These are phyloP conservation scores for Verticillium zaregamsianum DNA, from an alignment of 2,329 filamentous ascomycete genomes.

Conservation along the genomic window DNA sequence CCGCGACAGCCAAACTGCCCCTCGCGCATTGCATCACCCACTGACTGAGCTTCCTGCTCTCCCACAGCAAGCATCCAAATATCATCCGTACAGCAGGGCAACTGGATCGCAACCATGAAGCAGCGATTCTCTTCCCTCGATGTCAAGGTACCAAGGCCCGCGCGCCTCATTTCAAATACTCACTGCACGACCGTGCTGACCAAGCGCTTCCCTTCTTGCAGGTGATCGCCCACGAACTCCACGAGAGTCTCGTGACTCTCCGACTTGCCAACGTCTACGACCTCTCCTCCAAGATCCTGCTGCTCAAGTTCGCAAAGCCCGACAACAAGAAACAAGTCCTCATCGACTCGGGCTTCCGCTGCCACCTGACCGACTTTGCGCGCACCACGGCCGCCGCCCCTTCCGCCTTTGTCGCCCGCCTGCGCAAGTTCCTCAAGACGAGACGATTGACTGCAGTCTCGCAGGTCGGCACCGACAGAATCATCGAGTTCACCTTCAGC, in stretches of 20 bases:
- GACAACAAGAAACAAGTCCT: constrained; percentile 85
- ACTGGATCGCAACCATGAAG: constrained; percentile 55
- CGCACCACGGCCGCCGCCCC: constrained; percentile 81
- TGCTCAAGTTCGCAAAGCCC: constrained; percentile 91
- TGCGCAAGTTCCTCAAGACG: constrained; percentile 87
- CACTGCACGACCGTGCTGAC: constrained; percentile 1
- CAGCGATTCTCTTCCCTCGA: constrained; percentile 77
- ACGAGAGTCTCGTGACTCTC: constrained; percentile 67
- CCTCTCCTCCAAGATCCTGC: constrained; percentile 88
- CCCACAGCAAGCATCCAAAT: not conserved
- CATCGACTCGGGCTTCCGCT: constrained; percentile 93
- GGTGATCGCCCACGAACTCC: constrained; percentile 94
- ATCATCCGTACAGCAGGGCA: not conserved
- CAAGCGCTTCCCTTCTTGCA: constrained; percentile 28
- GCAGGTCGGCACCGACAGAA: constrained; percentile 89
- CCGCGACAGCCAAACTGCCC: not conserved
- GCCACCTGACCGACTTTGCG: constrained; percentile 87
- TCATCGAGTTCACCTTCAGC: constrained; percentile 89
- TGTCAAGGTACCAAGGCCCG: constrained; percentile 51
- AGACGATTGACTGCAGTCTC: constrained; percentile 73
- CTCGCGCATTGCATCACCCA: not conserved
- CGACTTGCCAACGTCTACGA: constrained; percentile 95
- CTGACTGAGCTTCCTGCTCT: not conserved
- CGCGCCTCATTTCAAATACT: not conserved
- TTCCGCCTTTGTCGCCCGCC: constrained; percentile 76